Conservation (phyloP, 2,329 filamentous ascomycete species). For the Penicillium palitans region DNA sequence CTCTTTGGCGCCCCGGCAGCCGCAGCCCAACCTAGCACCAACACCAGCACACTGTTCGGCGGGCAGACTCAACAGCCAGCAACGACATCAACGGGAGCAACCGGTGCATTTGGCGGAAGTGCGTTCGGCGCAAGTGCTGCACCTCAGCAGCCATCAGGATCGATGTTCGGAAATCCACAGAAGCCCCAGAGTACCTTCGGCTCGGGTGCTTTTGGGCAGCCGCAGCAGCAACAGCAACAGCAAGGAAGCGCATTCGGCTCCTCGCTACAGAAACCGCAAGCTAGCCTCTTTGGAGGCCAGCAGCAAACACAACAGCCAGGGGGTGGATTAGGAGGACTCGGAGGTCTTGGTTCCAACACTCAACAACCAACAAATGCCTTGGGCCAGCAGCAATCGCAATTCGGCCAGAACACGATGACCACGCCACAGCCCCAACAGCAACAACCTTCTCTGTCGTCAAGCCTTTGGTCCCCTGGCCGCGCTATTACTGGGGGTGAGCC, state of each 20-base stretch:
- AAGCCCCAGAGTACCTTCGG: slow-evolving; percentile 16
- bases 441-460: slow-evolving; percentile 35
- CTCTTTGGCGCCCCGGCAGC: slow-evolving; percentile 39
- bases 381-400: slow-evolving; percentile 41
- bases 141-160: slow-evolving; percentile 34
- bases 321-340: slow-evolving; percentile 42
- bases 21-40: slow-evolving; percentile 27
- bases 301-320: slow-evolving; percentile 20
- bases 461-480: slow-evolving; percentile 47
- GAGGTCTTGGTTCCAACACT: slow-evolving; percentile 34
- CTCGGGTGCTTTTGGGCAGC: slow-evolving; percentile 20
- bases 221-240: slow-evolving; percentile 21
- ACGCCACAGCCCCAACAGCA: slow-evolving; percentile 30
- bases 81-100: slow-evolving; percentile 20
- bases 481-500: slow-evolving; percentile 44
- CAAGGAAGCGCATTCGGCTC: slow-evolving; percentile 29
- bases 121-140: slow-evolving; percentile 29
- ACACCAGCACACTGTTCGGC: slow-evolving; percentile 36
- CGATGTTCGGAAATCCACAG: slow-evolving; percentile 31
- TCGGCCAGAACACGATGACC: slow-evolving; percentile 43
- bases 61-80: slow-evolving; percentile 27
- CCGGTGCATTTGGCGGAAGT: slow-evolving; percentile 16
- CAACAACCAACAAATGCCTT: slow-evolving; percentile 28
- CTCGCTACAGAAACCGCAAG: slow-evolving; percentile 27
- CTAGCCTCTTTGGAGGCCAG: slow-evolving; percentile 27